A percentile compares a stretch with the other conserved stretches of the same genome.
Conservation (phyloP, 345 rosid genomes). For the Boechera retrofracta region DNA sequence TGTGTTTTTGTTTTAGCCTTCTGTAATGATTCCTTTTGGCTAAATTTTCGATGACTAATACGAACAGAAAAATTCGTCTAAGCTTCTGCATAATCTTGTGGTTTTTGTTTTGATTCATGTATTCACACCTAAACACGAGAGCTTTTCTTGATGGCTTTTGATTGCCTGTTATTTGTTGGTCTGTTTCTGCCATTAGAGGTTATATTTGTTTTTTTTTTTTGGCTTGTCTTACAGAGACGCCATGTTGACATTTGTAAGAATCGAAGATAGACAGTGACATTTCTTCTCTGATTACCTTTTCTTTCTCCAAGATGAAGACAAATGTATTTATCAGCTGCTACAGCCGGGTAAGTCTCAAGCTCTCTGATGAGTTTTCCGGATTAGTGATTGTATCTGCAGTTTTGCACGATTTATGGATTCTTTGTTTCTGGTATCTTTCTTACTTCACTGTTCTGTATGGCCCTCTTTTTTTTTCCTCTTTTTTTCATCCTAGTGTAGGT, state of each 20-base stretch:
- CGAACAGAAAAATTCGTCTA: background rate
- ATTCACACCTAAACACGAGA: background rate
- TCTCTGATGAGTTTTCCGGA: conserved; percentile 11
- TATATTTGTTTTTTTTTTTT: background rate
- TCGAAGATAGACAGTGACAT: background rate
- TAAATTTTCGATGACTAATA: background rate
- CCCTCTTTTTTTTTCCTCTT: background rate
- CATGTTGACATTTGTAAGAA: background rate
- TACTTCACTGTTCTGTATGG: background rate
- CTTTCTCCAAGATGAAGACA: conserved; percentile 29
- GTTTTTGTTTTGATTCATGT: background rate
- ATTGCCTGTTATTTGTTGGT: background rate
- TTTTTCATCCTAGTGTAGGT: background rate
- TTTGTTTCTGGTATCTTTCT: background rate
- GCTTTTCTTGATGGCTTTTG: conserved; percentile 9
- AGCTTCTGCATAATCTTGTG: background rate
- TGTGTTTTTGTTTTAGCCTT: too few species aligned
- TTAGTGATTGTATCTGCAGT: conserved; percentile 2
- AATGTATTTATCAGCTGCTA: conserved; percentile 1
- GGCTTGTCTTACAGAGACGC: conserved; percentile 14
- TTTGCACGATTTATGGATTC: background rate
- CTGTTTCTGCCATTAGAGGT: conserved; percentile 18
- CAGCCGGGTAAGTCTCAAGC: conserved; percentile 38
- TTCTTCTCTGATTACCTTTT: conserved; percentile 11
- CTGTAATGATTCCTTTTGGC: too few species aligned